These are phyloP conservation scores for Apophysomyces elegans DNA, from an alignment of 371 early-diverging fungal species.

Conservation along the genomic window DNA sequence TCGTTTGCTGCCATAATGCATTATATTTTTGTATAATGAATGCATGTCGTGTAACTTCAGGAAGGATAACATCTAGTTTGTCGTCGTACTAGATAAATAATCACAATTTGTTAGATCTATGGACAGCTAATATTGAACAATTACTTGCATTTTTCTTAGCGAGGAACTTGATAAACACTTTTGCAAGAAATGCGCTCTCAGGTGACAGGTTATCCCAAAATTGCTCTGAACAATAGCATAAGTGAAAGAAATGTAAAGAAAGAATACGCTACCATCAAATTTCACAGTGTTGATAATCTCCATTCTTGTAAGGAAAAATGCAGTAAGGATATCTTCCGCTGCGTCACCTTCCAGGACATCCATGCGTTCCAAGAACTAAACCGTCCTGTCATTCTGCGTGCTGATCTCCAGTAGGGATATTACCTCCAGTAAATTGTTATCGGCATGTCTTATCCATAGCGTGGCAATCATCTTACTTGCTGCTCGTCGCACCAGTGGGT, in stretches of 20 bases:
- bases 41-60: slow-evolving; percentile 75
- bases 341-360: slow-evolving; percentile 77
- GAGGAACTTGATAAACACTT: slow-evolving; percentile 62
- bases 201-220: slow-evolving; percentile 81
- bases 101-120: neutral
- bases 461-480: slow-evolving; percentile 74
- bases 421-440: slow-evolving; percentile 74
- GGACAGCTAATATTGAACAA: neutral
- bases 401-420: neutral
- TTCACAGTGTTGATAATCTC: slow-evolving; percentile 66
- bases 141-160: slow-evolving; percentile 51
- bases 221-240: slow-evolving; percentile 42
- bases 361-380: slow-evolving; percentile 74
- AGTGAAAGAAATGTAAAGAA: neutral
- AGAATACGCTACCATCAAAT: slow-evolving; percentile 51
- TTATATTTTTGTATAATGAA: slow-evolving; percentile 71
- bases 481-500: slow-evolving; percentile 72
- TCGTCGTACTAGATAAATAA: slow-evolving; percentile 47
- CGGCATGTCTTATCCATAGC: slow-evolving; percentile 79
- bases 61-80: slow-evolving; percentile 70
- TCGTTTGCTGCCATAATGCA: slow-evolving; percentile 59
- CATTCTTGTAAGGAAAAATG: slow-evolving; percentile 67
- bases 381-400: neutral
- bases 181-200: slow-evolving; percentile 79
- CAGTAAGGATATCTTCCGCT: slow-evolving; percentile 69